Conservation (phyloP, 176 grass and related monocot genomes). For the Phragmites australis region DNA sequence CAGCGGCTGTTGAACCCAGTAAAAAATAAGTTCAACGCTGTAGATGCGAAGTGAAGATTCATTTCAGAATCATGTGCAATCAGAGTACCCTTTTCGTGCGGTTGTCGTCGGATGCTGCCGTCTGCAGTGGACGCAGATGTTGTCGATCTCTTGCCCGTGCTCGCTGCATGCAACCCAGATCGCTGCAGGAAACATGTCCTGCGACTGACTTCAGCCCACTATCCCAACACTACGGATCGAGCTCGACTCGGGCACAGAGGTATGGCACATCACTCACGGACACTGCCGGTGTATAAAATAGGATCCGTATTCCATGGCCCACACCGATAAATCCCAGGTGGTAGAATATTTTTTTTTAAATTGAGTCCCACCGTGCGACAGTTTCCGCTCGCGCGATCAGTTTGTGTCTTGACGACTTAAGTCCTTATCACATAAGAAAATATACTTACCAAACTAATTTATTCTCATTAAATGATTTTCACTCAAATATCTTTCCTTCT, state of each 20-base stretch:
- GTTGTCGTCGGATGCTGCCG: not conserved
- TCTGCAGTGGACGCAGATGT: not conserved
- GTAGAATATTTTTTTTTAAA: too few species aligned
- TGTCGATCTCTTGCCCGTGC: not conserved
- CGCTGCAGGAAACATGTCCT: conserved; percentile 31
- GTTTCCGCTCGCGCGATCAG: too few species aligned
- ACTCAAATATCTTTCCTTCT: too few species aligned
- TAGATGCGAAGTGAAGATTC: not conserved
- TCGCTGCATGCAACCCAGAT: not conserved
- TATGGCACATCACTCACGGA: not conserved
- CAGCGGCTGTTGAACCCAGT: not conserved
- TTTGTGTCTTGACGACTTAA: too few species aligned
- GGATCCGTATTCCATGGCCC: too few species aligned
- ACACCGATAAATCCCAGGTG: too few species aligned
- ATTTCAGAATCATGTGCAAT: not conserved
- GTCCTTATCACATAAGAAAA: too few species aligned
- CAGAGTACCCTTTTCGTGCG: conserved; percentile 1
- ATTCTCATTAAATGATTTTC: too few species aligned
- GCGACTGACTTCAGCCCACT: not conserved
- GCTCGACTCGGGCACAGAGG: not conserved
- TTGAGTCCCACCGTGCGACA: too few species aligned
- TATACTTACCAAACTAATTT: too few species aligned
- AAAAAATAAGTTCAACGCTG: not conserved
- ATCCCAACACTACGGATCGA: conserved; percentile 19
- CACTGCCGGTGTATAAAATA: too few species aligned